Conservation (phyloP, 2,329 filamentous ascomycete genomes). For the Colletotrichum aenigma region DNA sequence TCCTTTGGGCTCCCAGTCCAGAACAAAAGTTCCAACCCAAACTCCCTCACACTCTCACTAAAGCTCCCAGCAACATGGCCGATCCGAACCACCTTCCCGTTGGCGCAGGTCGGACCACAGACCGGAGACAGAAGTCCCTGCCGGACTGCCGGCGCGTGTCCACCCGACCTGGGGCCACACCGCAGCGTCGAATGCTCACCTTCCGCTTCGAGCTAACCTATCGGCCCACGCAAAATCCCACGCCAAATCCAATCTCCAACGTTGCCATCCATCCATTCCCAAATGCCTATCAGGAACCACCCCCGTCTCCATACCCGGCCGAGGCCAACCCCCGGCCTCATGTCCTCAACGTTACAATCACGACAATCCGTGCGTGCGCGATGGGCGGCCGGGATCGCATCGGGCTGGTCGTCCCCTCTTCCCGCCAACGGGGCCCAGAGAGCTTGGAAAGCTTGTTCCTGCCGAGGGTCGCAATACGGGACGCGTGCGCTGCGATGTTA, state of each 20-base stretch:
- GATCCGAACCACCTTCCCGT: slow-evolving; percentile 1
- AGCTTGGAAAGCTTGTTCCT: slow-evolving; percentile 13
- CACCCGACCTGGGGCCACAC: neutral
- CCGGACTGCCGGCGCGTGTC: slow-evolving; percentile 1
- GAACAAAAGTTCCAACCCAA: neutral
- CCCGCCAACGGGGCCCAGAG: neutral
- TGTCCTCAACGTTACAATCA: neutral
- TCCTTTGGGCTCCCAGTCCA: neutral
- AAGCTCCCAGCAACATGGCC: neutral
- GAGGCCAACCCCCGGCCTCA: neutral
- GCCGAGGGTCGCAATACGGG: neutral
- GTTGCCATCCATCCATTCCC: neutral
- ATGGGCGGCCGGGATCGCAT: neutral
- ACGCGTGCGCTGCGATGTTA: neutral
- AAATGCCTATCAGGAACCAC: slow-evolving; percentile 1
- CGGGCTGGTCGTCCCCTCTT: neutral
- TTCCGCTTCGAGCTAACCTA: slow-evolving; percentile 12
- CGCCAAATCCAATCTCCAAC: neutral
- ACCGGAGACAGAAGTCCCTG: slow-evolving; percentile 10
- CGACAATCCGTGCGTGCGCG: neutral
- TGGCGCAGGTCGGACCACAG: slow-evolving; percentile 1
- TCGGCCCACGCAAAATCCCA: neutral
- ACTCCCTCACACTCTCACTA: neutral
- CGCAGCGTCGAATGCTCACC: neutral
- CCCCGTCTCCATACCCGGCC: neutral